Percentiles rank a stretch among this genome's conserved stretches.
phyloP scores from a whole-genome alignment of 2,329 filamentous ascomycete species.

The Gremmenia infestans region DNA sequence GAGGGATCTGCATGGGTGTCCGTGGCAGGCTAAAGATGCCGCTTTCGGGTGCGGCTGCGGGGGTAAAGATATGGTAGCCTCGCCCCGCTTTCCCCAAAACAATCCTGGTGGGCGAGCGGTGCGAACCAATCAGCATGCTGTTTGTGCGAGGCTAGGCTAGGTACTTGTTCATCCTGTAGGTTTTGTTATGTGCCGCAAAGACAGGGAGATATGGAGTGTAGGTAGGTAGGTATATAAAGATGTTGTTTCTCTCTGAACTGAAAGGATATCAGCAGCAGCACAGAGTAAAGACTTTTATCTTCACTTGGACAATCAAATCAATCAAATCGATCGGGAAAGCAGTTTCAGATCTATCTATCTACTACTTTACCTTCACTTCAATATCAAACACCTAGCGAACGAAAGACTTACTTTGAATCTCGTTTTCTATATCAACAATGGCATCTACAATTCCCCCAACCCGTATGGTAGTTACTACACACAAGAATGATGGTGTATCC shows the following conservation, averaged over 20 bases:
- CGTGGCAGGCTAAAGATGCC: neutral
- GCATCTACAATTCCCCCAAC: constrained; percentile 8
- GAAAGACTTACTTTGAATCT: neutral
- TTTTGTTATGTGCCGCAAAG: neutral
- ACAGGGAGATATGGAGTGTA: neutral
- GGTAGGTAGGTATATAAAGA: neutral
- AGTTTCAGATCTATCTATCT: neutral
- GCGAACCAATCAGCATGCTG: neutral
- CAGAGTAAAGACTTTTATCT: neutral
- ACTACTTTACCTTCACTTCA: neutral
- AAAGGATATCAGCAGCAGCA: neutral
- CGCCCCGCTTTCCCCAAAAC: neutral
- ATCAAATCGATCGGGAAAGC: neutral
- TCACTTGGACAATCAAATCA: neutral
- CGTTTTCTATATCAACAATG: neutral
- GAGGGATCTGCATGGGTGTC: neutral
- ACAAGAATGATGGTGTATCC: constrained; percentile 30
- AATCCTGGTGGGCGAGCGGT: neutral
- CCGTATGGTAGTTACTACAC: constrained; percentile 31
- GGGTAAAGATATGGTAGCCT: neutral
- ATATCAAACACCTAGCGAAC: neutral
- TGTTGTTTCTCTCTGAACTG: neutral
- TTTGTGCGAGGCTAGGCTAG: neutral
- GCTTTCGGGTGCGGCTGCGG: too few species aligned
- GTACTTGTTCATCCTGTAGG: too few species aligned